Percentiles rank a stretch among this genome's conserved stretches.
These are phyloP conservation scores for Daedalea quercina DNA, from an alignment of 768 basidiomycete species.

Conservation along the genomic window DNA sequence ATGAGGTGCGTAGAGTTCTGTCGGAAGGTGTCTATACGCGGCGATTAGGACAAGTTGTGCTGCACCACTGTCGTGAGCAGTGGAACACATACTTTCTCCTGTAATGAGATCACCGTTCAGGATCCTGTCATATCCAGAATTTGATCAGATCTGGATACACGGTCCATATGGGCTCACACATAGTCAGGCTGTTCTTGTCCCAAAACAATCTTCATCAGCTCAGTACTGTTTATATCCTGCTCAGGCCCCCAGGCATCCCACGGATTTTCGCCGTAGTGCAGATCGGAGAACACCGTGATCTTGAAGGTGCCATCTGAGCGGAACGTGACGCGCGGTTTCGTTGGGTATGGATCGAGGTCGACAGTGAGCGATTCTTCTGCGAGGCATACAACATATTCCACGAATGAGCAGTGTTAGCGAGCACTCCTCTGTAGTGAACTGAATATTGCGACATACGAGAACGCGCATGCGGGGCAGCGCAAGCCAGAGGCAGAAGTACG, in stretches of 20 bases:
- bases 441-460: background rate
- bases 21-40: conserved; percentile 43
- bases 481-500: no score
- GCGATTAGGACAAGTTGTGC: no score
- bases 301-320: conserved; percentile 58
- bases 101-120: conserved; percentile 72
- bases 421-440: background rate
- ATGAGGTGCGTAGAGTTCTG: conserved; percentile 64
- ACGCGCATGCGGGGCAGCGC: no score
- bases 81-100: conserved; percentile 46
- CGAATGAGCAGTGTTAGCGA: background rate
- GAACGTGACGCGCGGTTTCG: conserved; percentile 50
- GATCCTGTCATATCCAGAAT: conserved; percentile 32
- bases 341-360: conserved; percentile 34
- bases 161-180: conserved; percentile 38
- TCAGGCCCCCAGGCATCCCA: conserved; percentile 62
- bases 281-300: conserved; percentile 65
- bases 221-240: conserved; percentile 58
- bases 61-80: no score
- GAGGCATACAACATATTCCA: background rate
- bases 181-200: conserved; percentile 59
- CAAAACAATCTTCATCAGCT: conserved; percentile 51
- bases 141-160: background rate
- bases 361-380: background rate
- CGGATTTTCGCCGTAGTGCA: conserved; percentile 74